Base-by-base conservation (phyloP, 345 rosid genomes). In the Cardiospermum halicacabum region DNA sequence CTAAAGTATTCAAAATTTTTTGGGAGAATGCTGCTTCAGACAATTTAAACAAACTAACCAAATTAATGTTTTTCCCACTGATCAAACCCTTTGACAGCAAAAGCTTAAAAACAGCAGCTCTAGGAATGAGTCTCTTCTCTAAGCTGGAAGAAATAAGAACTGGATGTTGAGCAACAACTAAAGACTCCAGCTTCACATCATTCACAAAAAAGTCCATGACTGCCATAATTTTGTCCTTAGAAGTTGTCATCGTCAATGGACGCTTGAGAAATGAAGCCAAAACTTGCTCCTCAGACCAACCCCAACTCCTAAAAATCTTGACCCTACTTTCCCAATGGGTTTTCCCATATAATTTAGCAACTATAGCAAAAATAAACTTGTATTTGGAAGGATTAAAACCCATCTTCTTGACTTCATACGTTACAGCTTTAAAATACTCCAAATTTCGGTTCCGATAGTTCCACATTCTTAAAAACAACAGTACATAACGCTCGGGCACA, bases 281-380 rank as follows among this genome's bases (percentile, higher is more conserved):
- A 22, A 70, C 10, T n/a, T 72, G 73, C 37, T 64, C 68, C 31
- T 66, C 62, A 0, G 73, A 66, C 67, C 42, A 70, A 49, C 75
- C 81, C 75, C 75, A 74, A 26, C 34, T 49, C 72, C n/a, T 68
- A 7, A 22, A 63, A 34, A 27, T 30, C 11, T 36, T 24, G 16
- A 77, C 3, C 54, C 67, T 77, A 56, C 39, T 55, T 26, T 50
- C 67, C 81, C 75, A 60, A 56, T 60, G 4, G 69, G 22, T 58
- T 67, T 43, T 15, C 32, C 69, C 51, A 68, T n/a, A 9, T 21
- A 3, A 3, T 15, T 7, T 13, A 64, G 34, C 22, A 11, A 0
- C 1, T 11, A 74, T 16, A 3, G 78, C 81, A 13, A 7, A 7
- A 34, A 75, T 62, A 27, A 77, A 79, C 5, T 12, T 19, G 0